Conservation (phyloP, 1,284 basidiomycete genomes). For the Macrocybe sp. region DNA sequence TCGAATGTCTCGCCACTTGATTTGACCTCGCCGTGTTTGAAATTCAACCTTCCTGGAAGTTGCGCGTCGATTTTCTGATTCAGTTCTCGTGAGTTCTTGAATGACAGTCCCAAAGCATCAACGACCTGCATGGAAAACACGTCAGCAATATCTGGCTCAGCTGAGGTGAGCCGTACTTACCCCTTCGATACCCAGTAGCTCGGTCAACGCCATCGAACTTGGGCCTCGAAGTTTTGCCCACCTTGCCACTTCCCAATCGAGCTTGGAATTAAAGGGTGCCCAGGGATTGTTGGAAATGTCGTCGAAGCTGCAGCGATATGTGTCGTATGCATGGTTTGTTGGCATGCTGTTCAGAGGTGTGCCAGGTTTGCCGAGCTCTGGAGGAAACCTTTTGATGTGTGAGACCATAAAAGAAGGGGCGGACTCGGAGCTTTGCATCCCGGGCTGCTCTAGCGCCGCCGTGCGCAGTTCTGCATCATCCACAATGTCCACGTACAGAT, state of each 20-base stretch:
- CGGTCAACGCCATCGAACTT: conserved; percentile 23
- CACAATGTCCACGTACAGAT: no score
- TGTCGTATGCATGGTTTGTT: no score
- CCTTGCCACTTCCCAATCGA: conserved; percentile 28
- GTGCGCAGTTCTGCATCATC: no score
- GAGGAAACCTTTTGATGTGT: no score
- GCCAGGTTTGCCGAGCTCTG: no score
- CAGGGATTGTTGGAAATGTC: conserved; percentile 8
- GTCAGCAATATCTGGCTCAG: not conserved
- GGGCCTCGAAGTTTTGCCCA: conserved; percentile 29
- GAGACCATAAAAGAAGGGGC: no score
- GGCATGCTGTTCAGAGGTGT: no score
- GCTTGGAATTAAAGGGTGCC: conserved; percentile 18
- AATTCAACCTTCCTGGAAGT: conserved; percentile 18
- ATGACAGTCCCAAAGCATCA: conserved; percentile 16
- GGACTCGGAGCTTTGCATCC: no score
- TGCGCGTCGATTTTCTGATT: conserved; percentile 18
- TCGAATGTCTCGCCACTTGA: conserved; percentile 21
- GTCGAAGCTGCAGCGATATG: no score
- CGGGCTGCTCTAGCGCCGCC: no score
- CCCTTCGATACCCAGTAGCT: conserved; percentile 25
- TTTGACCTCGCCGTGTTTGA: conserved; percentile 16
- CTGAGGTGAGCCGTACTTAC: conserved; percentile 14
- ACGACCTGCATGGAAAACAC: conserved; percentile 9
- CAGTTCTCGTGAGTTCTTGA: conserved; percentile 14